These are phyloP conservation scores for Termitomyces sp. DNA, from an alignment of 1,284 basidiomycete species.

Conservation along the genomic window DNA sequence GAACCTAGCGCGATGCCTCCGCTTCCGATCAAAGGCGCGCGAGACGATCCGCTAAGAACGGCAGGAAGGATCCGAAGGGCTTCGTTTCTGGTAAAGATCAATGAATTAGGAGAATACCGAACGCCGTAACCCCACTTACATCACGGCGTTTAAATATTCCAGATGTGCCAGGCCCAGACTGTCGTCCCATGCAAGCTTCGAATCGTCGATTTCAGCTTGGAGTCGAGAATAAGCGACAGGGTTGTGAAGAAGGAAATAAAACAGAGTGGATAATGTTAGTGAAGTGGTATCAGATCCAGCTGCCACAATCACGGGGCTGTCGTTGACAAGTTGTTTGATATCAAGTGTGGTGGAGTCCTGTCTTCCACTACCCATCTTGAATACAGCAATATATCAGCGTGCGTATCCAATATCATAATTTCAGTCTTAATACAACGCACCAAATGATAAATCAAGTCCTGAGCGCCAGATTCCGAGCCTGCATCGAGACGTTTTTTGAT, in stretches of 20 bases:
- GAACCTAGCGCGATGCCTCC: constrained; percentile 24
- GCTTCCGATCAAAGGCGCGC: constrained; percentile 25
- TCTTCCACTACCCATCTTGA: constrained; percentile 27
- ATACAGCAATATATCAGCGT: neutral
- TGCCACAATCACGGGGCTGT: constrained; percentile 29
- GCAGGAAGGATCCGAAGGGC: constrained; percentile 34
- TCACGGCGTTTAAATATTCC: constrained; percentile 28
- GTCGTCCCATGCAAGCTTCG: constrained; percentile 13
- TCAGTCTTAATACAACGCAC: constrained; percentile 16
- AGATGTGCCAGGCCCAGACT: constrained; percentile 19
- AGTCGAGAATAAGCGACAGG: constrained; percentile 24
- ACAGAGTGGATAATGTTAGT: constrained; percentile 22
- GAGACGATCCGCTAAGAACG: constrained; percentile 28
- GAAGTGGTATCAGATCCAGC: constrained; percentile 35
- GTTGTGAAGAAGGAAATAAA: constrained; percentile 27
- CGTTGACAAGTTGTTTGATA: constrained; percentile 23
- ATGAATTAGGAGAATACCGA: neutral
- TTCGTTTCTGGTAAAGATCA: constrained; percentile 29
- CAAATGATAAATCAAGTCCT: constrained; percentile 36
- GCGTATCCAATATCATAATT: neutral
- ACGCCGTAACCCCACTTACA: constrained; percentile 20
- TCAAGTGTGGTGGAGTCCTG: constrained; percentile 18
- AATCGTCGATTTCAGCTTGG: constrained; percentile 24
- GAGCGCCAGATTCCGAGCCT: constrained; percentile 21
- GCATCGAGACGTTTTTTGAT: constrained; percentile 19